Conservation (phyloP, 352 stramenopile genomes). For the Globisporangium paroecandrum region DNA sequence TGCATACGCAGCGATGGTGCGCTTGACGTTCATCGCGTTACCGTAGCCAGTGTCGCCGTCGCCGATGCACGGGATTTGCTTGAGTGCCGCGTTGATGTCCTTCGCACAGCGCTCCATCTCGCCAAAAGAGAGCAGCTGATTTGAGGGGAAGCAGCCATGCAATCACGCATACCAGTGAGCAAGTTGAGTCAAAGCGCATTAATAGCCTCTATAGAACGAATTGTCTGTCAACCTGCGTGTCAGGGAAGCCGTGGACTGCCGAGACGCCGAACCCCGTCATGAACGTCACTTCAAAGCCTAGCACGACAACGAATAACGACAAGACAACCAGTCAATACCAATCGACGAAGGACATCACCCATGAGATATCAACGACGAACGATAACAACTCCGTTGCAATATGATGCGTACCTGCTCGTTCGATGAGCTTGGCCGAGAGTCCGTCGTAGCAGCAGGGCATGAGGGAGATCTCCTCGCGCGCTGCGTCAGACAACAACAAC, state of each 20-base stretch:
- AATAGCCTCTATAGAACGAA: background rate
- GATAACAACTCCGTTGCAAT: background rate
- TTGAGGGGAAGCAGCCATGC: background rate
- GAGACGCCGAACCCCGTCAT: constrained; percentile 93
- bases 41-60: constrained; percentile 92
- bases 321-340: background rate
- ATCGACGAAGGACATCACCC: background rate
- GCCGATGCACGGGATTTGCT: constrained; percentile 65
- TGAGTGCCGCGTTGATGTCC: constrained; percentile 43
- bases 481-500: constrained; percentile 9
- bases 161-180: background rate
- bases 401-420: constrained; percentile 38
- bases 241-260: constrained; percentile 81
- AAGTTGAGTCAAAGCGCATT: background rate
- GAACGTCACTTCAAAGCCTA: constrained; percentile 89
- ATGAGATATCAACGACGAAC: background rate
- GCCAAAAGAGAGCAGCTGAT: constrained; percentile 68
- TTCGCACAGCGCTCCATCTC: constrained; percentile 53
- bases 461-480: constrained; percentile 56
- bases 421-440: constrained; percentile 86
- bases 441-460: constrained; percentile 93
- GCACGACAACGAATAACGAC: background rate
- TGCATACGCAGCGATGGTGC: constrained; percentile 90
- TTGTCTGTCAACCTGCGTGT: constrained; percentile 43
- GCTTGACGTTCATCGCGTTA: constrained; percentile 92